Conservation (phyloP, 2,329 filamentous ascomycete species). For the Stagonosporopsis chrysanthemi region DNA sequence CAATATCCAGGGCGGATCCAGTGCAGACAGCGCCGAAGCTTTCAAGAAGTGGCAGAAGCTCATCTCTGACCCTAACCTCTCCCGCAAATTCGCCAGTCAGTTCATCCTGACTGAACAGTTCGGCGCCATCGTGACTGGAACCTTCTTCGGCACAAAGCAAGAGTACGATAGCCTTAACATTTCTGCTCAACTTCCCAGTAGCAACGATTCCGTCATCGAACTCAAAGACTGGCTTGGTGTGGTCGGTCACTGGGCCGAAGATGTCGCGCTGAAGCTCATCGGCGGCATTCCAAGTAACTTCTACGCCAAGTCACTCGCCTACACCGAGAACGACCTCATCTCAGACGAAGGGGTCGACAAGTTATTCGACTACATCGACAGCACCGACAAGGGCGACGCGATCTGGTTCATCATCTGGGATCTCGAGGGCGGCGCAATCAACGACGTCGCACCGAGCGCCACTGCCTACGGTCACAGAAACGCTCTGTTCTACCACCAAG, state of each 20-base stretch:
- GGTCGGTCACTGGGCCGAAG: slow-evolving; percentile 45
- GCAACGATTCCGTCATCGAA: slow-evolving; percentile 32
- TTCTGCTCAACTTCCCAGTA: slow-evolving; percentile 33
- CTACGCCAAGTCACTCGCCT: slow-evolving; percentile 47
- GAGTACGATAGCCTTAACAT: slow-evolving; percentile 48
- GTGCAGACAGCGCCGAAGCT: slow-evolving; percentile 33
- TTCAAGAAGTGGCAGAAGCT: slow-evolving; percentile 49
- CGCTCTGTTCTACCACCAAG: slow-evolving; percentile 46
- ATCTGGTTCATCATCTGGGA: slow-evolving; percentile 49
- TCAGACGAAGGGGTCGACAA: slow-evolving; percentile 40
- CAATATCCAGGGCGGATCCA: slow-evolving; percentile 36
- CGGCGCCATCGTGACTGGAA: slow-evolving; percentile 43
- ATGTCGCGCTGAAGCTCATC: slow-evolving; percentile 38
- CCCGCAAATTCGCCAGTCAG: slow-evolving; percentile 44
- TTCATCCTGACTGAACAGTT: slow-evolving; percentile 42
- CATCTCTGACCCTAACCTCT: slow-evolving; percentile 41
- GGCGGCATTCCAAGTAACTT: slow-evolving; percentile 44
- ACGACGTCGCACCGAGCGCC: slow-evolving; percentile 40
- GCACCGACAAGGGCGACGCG: slow-evolving; percentile 41
- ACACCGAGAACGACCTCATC: slow-evolving; percentile 42
- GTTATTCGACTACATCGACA: slow-evolving; percentile 44
- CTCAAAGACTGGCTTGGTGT: slow-evolving; percentile 45
- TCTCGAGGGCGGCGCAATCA: slow-evolving; percentile 44
- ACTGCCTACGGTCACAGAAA: slow-evolving; percentile 46
- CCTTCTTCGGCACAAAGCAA: slow-evolving; percentile 42